Base-by-base conservation (phyloP, 1,284 basidiomycete genomes). In the Hymenochaete sp. region DNA sequence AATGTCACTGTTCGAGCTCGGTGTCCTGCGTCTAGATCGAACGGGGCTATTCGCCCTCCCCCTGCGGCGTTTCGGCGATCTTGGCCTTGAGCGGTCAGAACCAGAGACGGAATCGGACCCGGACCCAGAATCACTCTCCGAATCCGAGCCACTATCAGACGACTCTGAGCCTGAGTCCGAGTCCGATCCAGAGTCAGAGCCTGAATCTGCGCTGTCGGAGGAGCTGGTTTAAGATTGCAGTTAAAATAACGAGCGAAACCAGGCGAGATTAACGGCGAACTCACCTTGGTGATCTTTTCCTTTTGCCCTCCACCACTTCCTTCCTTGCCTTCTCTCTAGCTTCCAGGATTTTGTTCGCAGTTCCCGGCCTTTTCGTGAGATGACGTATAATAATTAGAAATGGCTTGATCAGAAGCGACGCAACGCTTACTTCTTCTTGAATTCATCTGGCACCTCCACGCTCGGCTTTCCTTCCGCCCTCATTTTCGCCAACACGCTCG, bases 391-490 rank as follows among this genome's bases (percentile, higher is more conserved):
- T 42, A 26, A 16, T 24, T 10, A 29, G 37, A 19, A 18, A 29
- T 21, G 27, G 16, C 13, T 6, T 21, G n/a, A 26, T 25, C 27
- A 28, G 35, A 21, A 36, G 9, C 13, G 38, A n/a, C 21, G 32
- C 38, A 28, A 68, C n/a, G 18, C 73, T 32, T 47, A 86, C 85
- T 82, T 82, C 52, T 64, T 74, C 67, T 77, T 85, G 62, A 88
- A 86, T 59, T 88, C 85, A 50, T 86, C 84, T 4, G 85, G 84
- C 9, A 87, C 75, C 53, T 85, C 82, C 0, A 82, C 75, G 5
- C 76, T 77, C 4, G 84, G 82, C 49, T 79, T 77, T 10, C 77
- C 77, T 1, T 75, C 74, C 0, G 68, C 65, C 59, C 77, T 82
- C 33, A 82, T 60, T 58, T 84, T 84, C 8, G 77, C 71, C 5